Conservation (phyloP, 1,139 yeast species). For the Suhomyces panamericanus region DNA sequence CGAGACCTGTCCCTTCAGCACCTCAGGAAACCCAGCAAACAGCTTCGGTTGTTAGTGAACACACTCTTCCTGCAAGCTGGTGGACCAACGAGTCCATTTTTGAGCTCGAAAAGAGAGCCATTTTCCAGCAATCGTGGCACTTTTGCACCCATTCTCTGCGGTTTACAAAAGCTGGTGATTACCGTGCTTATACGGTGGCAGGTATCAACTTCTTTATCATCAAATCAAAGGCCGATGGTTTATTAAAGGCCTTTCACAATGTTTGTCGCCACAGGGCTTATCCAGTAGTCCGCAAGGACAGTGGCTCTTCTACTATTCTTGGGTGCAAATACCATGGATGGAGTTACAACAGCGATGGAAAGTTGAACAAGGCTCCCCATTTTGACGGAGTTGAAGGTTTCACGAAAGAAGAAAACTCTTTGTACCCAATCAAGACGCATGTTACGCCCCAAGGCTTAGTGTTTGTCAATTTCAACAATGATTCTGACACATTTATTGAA, state of each 20-base stretch:
- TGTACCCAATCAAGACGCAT: slow-evolving; percentile 55
- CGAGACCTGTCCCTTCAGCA: slow-evolving; percentile 23
- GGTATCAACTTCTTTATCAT: slow-evolving; percentile 59
- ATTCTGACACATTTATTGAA: slow-evolving; percentile 26
- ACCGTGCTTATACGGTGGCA: slow-evolving; percentile 48
- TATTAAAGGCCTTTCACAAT: slow-evolving; percentile 59
- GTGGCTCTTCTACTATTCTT: slow-evolving; percentile 56
- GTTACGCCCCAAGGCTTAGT: slow-evolving; percentile 57
- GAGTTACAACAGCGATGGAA: slow-evolving; percentile 61
- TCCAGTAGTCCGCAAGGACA: slow-evolving; percentile 57
- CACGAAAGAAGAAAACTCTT: slow-evolving; percentile 53
- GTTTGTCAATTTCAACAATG: slow-evolving; percentile 49
- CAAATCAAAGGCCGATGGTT: slow-evolving; percentile 50
- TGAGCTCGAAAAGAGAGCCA: slow-evolving; percentile 57
- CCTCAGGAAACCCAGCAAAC: slow-evolving; percentile 23
- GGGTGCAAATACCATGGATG: slow-evolving; percentile 69
- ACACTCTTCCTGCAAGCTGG: slow-evolving; percentile 66
- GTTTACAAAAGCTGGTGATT: slow-evolving; percentile 58
- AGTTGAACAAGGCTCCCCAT: slow-evolving; percentile 59
- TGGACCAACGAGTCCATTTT: slow-evolving; percentile 60
- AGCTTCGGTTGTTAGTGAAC: slow-evolving; percentile 46
- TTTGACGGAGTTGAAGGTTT: slow-evolving; percentile 61
- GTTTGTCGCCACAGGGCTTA: slow-evolving; percentile 66
- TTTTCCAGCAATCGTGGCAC: slow-evolving; percentile 58
- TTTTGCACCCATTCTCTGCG: slow-evolving; percentile 52